phyloP scores from a whole-genome alignment of 148 eudicot genomes.

The Selenicereus undatus region DNA sequence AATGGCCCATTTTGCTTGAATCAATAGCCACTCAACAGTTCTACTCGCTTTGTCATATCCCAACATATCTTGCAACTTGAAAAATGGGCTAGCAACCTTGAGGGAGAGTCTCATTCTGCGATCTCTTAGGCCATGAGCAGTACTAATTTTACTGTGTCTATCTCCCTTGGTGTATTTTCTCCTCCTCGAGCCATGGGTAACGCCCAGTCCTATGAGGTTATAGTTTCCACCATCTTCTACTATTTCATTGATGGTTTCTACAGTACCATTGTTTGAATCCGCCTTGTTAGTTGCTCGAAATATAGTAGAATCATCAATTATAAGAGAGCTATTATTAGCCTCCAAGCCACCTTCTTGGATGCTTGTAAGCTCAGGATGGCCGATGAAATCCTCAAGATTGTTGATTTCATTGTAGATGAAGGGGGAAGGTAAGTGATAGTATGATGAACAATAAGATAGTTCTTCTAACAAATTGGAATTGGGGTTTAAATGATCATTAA shows the following conservation, averaged over 20 bases:
- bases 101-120: constrained; percentile 27
- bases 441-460: not conserved
- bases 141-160: constrained; percentile 29
- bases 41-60: constrained; percentile 31
- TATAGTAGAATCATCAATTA: not conserved
- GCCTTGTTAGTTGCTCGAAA: constrained; percentile 5
- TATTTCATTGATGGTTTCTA: not conserved
- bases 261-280: constrained; percentile 18
- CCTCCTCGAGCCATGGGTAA: constrained; percentile 6
- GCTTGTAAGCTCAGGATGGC: not conserved
- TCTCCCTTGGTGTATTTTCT: constrained; percentile 16
- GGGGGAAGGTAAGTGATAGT: constrained; percentile 9
- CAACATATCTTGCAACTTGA: constrained; percentile 26
- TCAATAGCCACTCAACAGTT: constrained; percentile 26
- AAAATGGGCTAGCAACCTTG: constrained; percentile 19
- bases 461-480: not conserved
- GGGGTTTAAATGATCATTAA: not conserved
- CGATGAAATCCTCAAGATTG: not conserved
- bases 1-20: constrained; percentile 19
- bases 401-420: constrained; percentile 18
- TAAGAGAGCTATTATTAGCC: not conserved
- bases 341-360: constrained; percentile 7
- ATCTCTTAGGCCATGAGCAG: constrained; percentile 27
- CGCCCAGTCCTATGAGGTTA: not conserved
- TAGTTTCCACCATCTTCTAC: not conserved